Percentiles rank a stretch among this genome's conserved stretches.
These are phyloP conservation scores for Cardamine chenopodiifolia DNA, from an alignment of 345 rosid species.

Conservation along the genomic window DNA sequence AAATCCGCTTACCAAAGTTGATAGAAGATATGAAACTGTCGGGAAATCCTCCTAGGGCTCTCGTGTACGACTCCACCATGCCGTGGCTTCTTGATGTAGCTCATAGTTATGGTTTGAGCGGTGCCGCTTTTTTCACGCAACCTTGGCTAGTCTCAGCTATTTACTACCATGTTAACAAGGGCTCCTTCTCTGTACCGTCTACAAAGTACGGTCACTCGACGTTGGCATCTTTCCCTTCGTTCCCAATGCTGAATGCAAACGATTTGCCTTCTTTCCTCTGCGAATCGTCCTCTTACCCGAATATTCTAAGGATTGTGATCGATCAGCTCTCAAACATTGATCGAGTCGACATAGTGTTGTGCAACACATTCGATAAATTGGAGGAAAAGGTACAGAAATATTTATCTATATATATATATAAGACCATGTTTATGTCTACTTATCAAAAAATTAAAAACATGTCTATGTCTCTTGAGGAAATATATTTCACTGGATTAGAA, in stretches of 20 bases:
- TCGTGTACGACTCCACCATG: constrained; percentile 52
- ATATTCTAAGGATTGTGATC: constrained; percentile 3
- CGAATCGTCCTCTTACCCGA: constrained; percentile 32
- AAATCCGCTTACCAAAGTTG: constrained; percentile 41
- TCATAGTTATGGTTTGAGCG: constrained; percentile 37
- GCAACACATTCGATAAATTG: constrained; percentile 50
- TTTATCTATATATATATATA: not conserved
- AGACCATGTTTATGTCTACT: not conserved
- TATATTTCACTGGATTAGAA: not conserved
- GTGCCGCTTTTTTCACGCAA: constrained; percentile 54
- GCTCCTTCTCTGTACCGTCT: constrained; percentile 30
- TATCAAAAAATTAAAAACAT: not conserved
- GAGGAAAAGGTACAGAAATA: constrained; percentile 49
- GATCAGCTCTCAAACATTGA: constrained; percentile 45
- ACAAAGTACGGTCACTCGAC: constrained; percentile 34
- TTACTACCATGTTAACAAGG: constrained; percentile 45
- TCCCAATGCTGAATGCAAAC: constrained; percentile 37
- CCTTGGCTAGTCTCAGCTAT: constrained; percentile 49
- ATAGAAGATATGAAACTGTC: constrained; percentile 33
- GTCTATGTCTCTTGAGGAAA: not conserved
- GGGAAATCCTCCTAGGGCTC: constrained; percentile 25
- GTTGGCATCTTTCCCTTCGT: constrained; percentile 45
- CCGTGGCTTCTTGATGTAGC: constrained; percentile 63
- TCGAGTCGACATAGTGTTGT: constrained; percentile 41
- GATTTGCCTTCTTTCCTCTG: constrained; percentile 53